A percentile compares a stretch with the other conserved stretches of the same genome.
Conservation (phyloP, 176 grass and related monocot species). For the Musa itinerans region DNA sequence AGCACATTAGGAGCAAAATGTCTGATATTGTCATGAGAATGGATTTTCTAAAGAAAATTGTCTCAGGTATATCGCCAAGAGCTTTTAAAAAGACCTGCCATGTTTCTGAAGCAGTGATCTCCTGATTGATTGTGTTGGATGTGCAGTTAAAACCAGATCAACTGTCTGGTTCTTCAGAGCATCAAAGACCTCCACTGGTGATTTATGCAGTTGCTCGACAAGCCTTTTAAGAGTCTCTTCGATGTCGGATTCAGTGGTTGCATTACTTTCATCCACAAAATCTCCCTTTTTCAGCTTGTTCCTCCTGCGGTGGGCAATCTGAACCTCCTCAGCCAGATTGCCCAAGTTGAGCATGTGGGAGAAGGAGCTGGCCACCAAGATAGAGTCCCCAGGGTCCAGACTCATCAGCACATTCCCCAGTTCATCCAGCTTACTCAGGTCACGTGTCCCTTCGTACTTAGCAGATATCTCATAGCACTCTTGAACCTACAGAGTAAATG, state of each 20-base stretch:
- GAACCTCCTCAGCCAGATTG: constrained; percentile 95
- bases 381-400: constrained; percentile 51
- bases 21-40: too few species aligned
- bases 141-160: constrained; percentile 93
- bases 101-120: constrained; percentile 98
- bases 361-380: constrained; percentile 83
- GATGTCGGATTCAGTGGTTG: constrained; percentile 88
- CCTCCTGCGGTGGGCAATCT: constrained; percentile 76
- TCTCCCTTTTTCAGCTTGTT: constrained; percentile 78
- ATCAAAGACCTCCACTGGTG: constrained; percentile 78
- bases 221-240: constrained; percentile 94
- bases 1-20: neutral
- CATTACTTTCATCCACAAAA: constrained; percentile 74
- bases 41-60: constrained; percentile 6
- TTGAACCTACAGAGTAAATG: constrained; percentile 52
- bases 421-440: constrained; percentile 57
- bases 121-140: constrained; percentile 82
- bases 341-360: constrained; percentile 99
- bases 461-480: constrained; percentile 96
- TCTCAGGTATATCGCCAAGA: neutral
- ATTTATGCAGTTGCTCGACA: constrained; percentile 62
- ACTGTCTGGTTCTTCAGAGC: constrained; percentile 95
- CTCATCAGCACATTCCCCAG: constrained; percentile 70
- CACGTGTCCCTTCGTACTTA: constrained; percentile 63
- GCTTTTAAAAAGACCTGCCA: constrained; percentile 36